Conservation (phyloP, 768 basidiomycete species). For the Boletus fagicola region DNA sequence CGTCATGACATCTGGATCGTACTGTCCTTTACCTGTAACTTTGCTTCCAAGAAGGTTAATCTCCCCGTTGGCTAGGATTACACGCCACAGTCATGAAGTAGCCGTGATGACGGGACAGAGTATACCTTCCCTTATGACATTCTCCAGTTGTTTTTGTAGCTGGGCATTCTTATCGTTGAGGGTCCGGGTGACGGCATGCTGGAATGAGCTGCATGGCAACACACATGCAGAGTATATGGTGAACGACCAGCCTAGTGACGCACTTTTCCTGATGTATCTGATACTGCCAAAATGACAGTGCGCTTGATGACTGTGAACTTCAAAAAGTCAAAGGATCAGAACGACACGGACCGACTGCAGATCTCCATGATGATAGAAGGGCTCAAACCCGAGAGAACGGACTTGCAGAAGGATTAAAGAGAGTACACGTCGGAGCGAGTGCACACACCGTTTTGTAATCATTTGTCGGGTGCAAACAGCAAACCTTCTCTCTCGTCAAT, state of each 20-base stretch:
- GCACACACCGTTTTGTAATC: slow-evolving; percentile 85
- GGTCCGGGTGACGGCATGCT: slow-evolving; percentile 78
- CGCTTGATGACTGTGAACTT: slow-evolving; percentile 40
- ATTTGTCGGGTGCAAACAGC: slow-evolving; percentile 81
- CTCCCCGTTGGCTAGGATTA: slow-evolving; percentile 66
- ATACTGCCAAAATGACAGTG: slow-evolving; percentile 90
- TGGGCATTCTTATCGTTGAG: slow-evolving; percentile 81
- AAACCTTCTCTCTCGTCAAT: slow-evolving; percentile 48
- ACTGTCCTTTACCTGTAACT: slow-evolving; percentile 47
- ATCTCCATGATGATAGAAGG: slow-evolving; percentile 79
- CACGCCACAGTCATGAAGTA: not conserved
- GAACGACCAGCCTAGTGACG: slow-evolving; percentile 10
- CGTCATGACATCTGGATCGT: not conserved
- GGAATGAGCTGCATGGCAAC: slow-evolving; percentile 50
- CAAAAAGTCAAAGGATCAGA: not conserved
- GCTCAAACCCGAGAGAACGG: slow-evolving; percentile 77
- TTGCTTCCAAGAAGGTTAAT: slow-evolving; percentile 69
- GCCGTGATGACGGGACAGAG: not conserved
- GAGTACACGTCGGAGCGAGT: slow-evolving; percentile 14
- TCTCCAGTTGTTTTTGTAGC: slow-evolving; percentile 81
- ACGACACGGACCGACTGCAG: slow-evolving; percentile 59
- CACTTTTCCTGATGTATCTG: slow-evolving; percentile 85
- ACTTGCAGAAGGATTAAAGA: slow-evolving; percentile 42
- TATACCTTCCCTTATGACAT: slow-evolving; percentile 79
- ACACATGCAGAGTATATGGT: not conserved